Conservation (phyloP, 2,329 filamentous ascomycete genomes). For the Penicillium sp. region DNA sequence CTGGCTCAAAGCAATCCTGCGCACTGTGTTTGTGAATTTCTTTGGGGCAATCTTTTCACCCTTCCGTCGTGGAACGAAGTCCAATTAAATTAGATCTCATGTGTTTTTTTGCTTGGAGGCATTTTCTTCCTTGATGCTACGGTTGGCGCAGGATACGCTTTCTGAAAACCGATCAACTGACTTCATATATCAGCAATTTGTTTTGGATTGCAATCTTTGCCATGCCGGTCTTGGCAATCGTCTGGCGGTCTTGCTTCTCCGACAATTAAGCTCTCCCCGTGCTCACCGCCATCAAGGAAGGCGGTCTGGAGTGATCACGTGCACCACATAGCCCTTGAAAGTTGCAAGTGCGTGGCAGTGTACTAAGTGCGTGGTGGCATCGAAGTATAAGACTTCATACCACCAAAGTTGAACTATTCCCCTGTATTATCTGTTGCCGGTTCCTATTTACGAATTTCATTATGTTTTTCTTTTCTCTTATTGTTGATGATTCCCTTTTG, state of each 20-base stretch:
- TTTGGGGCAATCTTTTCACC: slow-evolving; percentile 40
- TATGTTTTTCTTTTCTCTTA: slow-evolving; percentile 2
- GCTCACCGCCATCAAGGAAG: not conserved
- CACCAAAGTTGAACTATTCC: slow-evolving; percentile 25
- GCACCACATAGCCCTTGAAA: not conserved
- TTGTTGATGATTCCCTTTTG: slow-evolving; percentile 26
- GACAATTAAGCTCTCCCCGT: not conserved
- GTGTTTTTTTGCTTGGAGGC: not conserved
- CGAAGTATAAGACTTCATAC: not conserved
- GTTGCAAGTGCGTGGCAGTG: not conserved
- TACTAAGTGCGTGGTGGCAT: not conserved
- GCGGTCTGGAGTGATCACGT: not conserved
- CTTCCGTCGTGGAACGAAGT: slow-evolving; percentile 35
- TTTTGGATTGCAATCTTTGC: slow-evolving; percentile 32
- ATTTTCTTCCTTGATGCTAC: slow-evolving; percentile 8
- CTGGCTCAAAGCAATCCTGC: slow-evolving; percentile 42
- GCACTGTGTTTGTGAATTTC: slow-evolving; percentile 41
- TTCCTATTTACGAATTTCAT: slow-evolving; percentile 24
- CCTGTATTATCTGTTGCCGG: slow-evolving; percentile 33
- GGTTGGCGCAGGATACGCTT: not conserved
- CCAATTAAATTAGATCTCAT: slow-evolving; percentile 13
- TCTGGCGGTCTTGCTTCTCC: slow-evolving; percentile 21
- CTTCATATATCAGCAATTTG: slow-evolving; percentile 26
- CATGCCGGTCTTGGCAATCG: slow-evolving; percentile 24
- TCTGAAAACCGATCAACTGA: not conserved